Percentiles rank a stretch among this genome's conserved stretches.
Evolutionary conservation across 129 eudicot species (phyloP).

Genomic region (Escallonia rubra): DNA sequence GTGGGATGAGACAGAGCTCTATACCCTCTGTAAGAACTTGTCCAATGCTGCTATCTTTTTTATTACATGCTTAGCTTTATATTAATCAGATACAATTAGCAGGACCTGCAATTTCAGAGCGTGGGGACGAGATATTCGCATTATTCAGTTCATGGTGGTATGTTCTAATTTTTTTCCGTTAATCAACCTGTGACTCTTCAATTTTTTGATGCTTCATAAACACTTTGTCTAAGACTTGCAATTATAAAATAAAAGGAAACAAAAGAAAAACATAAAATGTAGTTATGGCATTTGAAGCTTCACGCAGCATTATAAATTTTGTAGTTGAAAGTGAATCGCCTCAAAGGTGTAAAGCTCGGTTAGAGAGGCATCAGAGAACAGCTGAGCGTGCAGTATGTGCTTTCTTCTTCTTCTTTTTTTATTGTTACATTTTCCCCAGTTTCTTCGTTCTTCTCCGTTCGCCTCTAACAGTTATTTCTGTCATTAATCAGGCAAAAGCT

Average conservation of each 20-base stretch:
- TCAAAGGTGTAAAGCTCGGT: conserved; percentile 92
- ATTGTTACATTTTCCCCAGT: neutral
- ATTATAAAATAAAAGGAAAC: no score
- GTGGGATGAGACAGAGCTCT: conserved; percentile 58
- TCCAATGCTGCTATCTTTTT: conserved; percentile 10
- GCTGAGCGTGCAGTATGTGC: conserved; percentile 91
- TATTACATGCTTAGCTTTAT: no score
- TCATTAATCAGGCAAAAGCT: conserved; percentile 75
- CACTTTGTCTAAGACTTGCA: no score
- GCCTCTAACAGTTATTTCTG: conserved; percentile 11
- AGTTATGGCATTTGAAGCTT: neutral
- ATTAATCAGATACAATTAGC: conserved; percentile 4
- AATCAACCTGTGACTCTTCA: neutral
- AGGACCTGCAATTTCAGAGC: conserved; percentile 26
- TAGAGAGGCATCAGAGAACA: conserved; percentile 93
- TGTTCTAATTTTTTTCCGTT: conserved; percentile 8
- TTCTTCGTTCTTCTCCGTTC: neutral
- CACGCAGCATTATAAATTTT: conserved; percentile 6
- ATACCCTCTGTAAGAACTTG: conserved; percentile 55
- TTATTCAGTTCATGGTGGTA: conserved; percentile 50
- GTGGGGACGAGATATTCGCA: conserved; percentile 40
- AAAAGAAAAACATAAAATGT: neutral
- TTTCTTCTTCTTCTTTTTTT: conserved; percentile 6
- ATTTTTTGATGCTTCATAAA: no score
- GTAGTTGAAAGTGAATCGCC: conserved; percentile 84